Conservation (phyloP, 1,284 basidiomycete genomes). For the Marasmius tenuissimus region DNA sequence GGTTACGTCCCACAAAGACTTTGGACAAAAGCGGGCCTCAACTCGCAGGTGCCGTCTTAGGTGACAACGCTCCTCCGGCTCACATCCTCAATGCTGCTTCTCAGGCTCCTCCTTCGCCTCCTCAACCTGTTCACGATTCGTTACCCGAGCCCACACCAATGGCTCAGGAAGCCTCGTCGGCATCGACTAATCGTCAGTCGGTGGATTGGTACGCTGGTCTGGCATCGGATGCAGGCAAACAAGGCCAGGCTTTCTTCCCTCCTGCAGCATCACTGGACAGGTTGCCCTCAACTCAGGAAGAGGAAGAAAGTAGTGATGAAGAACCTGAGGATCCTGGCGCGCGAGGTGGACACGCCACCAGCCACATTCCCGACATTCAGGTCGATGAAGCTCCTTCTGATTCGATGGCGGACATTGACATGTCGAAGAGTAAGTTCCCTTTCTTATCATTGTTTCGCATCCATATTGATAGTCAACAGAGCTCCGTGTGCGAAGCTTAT, state of each 20-base stretch:
- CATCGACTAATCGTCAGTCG: constrained; percentile 65
- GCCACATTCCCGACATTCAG: constrained; percentile 56
- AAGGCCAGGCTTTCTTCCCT: not conserved
- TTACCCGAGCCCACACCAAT: constrained; percentile 26
- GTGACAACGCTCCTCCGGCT: constrained; percentile 70
- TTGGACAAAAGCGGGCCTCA: constrained; percentile 79
- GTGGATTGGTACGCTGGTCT: constrained; percentile 92
- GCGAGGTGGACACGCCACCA: constrained; percentile 60
- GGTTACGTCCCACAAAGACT: constrained; percentile 78
- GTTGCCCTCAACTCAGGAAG: constrained; percentile 55
- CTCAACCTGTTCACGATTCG: constrained; percentile 16
- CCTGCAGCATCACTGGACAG: constrained; percentile 32
- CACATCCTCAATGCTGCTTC: constrained; percentile 61
- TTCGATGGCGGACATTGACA: constrained; percentile 79
- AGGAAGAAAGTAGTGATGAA: constrained; percentile 45
- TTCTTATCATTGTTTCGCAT: not conserved
- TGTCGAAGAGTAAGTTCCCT: constrained; percentile 49
- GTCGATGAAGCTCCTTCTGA: constrained; percentile 53
- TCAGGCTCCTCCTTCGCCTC: constrained; percentile 38
- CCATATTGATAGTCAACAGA: constrained; percentile 37
- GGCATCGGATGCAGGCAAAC: constrained; percentile 65
- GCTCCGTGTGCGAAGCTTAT: constrained; percentile 77
- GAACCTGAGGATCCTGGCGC: constrained; percentile 32
- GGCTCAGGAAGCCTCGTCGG: constrained; percentile 21
- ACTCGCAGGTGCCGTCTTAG: constrained; percentile 77